Evolutionary conservation across 108 stramenopile species (phyloP), one percentile per base, ranked within the genome.

Genomic region (Skeletonema grethae): DNA sequence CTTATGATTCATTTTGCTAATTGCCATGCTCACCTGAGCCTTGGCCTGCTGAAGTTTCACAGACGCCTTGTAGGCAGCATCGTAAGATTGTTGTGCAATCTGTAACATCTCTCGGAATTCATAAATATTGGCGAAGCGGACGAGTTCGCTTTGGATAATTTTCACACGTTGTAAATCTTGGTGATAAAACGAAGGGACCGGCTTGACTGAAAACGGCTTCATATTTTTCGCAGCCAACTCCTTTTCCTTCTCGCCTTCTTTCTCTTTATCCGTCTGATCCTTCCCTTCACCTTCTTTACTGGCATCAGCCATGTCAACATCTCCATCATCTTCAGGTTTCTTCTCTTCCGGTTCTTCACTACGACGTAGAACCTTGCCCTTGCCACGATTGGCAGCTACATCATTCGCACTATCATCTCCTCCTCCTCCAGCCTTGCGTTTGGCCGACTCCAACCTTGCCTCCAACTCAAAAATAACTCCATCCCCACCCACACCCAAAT

Each of bases 131-230:
- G 57, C 45, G 5, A 59, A 67, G 34, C 64, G 75, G 25, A 66
- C 53, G 25, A 72, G 57, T 63, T 79, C 78, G 12, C 32, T 66
- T 48, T 91, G 93, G 35, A 94, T 73, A 9, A 71, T 62, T 62
- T 69, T 66, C 30, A 91, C 79, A 1, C 90, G 75, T 16, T 68
- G 48, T 56, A 85, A 58, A 74, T 91, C 93, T 67, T 89, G 89
- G 11, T 86, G 82, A 65, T 86, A 59, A 55, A 91, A 91, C 2
- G 89, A 90, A 34, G 93, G 93, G 20, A 83, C 83, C 29, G 93
- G 80, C 28, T 53, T 69, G 22, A 91, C 58, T 2, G 89, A 87
- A 70, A 91, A 86, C 7, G 77, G 79, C 38, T 78, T 82, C 31
- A 65, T 78, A 56, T 59, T 59, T 72, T 82, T 85, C 31, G 53